A percentile compares a stretch with the other conserved stretches of the same genome.
Evolutionary conservation across 1,284 basidiomycete genomes (phyloP).

Genomic region (Pseudozyma hubeiensis): DNA sequence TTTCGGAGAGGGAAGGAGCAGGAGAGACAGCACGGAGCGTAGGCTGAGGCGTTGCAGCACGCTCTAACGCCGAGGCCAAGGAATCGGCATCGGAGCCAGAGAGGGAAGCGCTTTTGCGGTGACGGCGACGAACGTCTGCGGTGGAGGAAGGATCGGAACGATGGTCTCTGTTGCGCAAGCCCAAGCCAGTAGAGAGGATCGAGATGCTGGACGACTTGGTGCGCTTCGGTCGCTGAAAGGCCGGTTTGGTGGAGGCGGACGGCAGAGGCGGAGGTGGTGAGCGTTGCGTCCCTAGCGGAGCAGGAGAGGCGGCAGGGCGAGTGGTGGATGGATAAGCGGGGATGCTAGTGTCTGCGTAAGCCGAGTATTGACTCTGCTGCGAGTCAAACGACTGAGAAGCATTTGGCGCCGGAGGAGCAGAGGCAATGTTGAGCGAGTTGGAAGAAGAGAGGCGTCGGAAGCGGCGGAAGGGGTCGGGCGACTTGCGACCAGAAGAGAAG

Average conservation of each 20-base stretch:
- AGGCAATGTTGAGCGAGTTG: slow-evolving; percentile 32
- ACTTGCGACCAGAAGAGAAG: slow-evolving; percentile 47
- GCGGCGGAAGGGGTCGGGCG: slow-evolving; percentile 49
- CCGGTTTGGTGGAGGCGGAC: slow-evolving; percentile 34
- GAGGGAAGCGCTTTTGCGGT: slow-evolving; percentile 40
- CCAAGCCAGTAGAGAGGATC: slow-evolving; percentile 33
- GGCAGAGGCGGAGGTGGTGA: slow-evolving; percentile 41
- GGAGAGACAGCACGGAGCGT: slow-evolving; percentile 29
- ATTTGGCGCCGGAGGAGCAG: slow-evolving; percentile 21
- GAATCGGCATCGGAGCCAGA: slow-evolving; percentile 37
- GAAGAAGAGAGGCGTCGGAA: slow-evolving; percentile 42
- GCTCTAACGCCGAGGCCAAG: slow-evolving; percentile 17
- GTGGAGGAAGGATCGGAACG: not conserved
- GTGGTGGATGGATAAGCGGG: slow-evolving; percentile 7
- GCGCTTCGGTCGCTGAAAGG: slow-evolving; percentile 29
- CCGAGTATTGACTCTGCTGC: slow-evolving; percentile 7
- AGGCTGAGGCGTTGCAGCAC: slow-evolving; percentile 23
- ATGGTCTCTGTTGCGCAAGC: slow-evolving; percentile 18
- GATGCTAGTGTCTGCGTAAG: slow-evolving; percentile 6
- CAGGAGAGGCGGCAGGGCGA: slow-evolving; percentile 4
- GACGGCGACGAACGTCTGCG: slow-evolving; percentile 7
- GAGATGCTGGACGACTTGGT: slow-evolving; percentile 51
- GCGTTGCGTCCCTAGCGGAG: slow-evolving; percentile 13
- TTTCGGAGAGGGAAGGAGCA: slow-evolving; percentile 31
- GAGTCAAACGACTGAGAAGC: slow-evolving; percentile 21